A percentile compares a stretch with the other conserved stretches of the same genome.
phyloP scores from a whole-genome alignment of 139 green algal species.

The Nannochloris sp. region DNA sequence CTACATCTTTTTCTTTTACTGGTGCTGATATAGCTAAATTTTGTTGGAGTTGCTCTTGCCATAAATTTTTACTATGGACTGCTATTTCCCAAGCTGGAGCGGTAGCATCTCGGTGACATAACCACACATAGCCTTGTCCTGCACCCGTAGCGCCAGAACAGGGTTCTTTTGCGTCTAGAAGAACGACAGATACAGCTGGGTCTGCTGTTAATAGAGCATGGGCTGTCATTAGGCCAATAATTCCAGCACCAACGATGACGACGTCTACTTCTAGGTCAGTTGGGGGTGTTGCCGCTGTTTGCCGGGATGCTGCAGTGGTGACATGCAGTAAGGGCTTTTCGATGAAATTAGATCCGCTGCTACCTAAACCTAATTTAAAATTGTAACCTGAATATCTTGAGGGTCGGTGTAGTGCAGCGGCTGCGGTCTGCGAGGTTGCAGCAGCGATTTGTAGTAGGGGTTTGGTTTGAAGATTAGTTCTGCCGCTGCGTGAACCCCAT shows the following conservation, averaged over 20 bases:
- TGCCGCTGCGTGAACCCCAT: no score
- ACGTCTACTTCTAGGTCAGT: no score
- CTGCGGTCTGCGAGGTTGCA: no score
- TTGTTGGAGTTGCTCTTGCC: slow-evolving; percentile 26
- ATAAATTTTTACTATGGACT: slow-evolving; percentile 37
- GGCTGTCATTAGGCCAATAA: slow-evolving; percentile 24
- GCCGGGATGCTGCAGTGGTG: no score
- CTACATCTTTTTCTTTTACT: background rate
- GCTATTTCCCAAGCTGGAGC: slow-evolving; percentile 44
- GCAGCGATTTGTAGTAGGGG: no score
- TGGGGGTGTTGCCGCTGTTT: no score
- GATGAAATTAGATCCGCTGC: no score
- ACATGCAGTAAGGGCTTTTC: no score
- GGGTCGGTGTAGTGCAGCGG: no score
- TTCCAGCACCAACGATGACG: slow-evolving; percentile 13
- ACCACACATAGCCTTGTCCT: slow-evolving; percentile 71
- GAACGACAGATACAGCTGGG: background rate
- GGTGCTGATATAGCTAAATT: background rate
- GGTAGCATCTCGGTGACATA: slow-evolving; percentile 41
- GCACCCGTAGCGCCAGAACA: slow-evolving; percentile 24
- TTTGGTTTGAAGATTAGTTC: no score
- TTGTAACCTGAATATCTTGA: no score
- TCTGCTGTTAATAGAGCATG: slow-evolving; percentile 4
- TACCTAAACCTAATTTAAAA: no score
- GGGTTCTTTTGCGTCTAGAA: slow-evolving; percentile 10